phyloP scores from a whole-genome alignment of 768 basidiomycete species.

The Trametes elegans region DNA sequence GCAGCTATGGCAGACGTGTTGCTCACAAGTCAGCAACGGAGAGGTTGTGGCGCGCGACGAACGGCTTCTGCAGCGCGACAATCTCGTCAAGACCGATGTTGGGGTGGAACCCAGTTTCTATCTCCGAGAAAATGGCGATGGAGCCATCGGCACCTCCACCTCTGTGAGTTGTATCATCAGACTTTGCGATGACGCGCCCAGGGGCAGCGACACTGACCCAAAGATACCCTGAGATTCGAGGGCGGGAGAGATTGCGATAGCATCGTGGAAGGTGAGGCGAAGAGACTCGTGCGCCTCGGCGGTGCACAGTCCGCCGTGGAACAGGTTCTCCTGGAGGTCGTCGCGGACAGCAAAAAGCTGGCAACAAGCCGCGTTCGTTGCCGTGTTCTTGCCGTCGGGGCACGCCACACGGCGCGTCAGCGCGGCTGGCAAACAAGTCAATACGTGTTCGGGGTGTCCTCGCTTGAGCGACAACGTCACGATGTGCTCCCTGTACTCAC shows the following conservation, averaged over 20 bases:
- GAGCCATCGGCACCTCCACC: slow-evolving; percentile 43
- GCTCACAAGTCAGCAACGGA: slow-evolving; percentile 11
- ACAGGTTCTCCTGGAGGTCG: slow-evolving; percentile 29
- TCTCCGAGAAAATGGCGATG: slow-evolving; percentile 41
- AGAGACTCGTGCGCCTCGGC: slow-evolving; percentile 31
- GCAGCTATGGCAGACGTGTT: not conserved
- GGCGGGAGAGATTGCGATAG: slow-evolving; percentile 17
- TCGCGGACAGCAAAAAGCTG: slow-evolving; percentile 31
- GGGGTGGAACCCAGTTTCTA: slow-evolving; percentile 42
- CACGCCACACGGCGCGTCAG: slow-evolving; percentile 26
- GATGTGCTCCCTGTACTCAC: not conserved
- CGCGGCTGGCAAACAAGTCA: slow-evolving; percentile 5
- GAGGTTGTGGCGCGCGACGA: slow-evolving; percentile 11
- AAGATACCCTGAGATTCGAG: slow-evolving; percentile 7
- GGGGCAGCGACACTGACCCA: not conserved
- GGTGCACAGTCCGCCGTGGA: slow-evolving; percentile 30
- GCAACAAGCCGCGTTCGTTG: slow-evolving; percentile 32
- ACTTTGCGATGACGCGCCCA: not conserved
- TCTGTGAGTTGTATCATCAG: not conserved
- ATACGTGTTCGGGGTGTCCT: not conserved
- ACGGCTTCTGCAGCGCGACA: slow-evolving; percentile 12
- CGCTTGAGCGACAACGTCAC: too few species aligned
- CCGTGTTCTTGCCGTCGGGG: slow-evolving; percentile 30
- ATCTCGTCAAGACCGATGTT: slow-evolving; percentile 32
- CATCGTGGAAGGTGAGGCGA: slow-evolving; percentile 29